Evolutionary conservation across 1,284 basidiomycete species (phyloP).

Genomic region (Microbotryomycetes sp.): DNA sequence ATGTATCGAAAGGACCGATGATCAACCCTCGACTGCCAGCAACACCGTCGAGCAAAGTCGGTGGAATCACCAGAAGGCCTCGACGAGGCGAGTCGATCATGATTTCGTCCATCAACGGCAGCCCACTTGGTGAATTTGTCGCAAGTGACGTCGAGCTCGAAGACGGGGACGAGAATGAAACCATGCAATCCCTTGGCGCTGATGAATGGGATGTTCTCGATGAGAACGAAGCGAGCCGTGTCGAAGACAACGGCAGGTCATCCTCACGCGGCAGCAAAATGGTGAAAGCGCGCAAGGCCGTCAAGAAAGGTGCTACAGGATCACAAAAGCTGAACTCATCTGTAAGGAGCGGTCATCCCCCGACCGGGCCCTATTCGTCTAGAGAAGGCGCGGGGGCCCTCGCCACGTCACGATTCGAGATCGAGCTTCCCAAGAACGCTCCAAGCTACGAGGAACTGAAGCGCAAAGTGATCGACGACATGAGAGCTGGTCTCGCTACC

Average conservation of each 20-base stretch:
- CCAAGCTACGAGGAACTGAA: not conserved
- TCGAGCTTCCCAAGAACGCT: not conserved
- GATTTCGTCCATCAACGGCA: conserved; percentile 16
- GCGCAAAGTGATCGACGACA: not conserved
- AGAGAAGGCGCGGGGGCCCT: not conserved
- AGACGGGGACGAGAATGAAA: not conserved
- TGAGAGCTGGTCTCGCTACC: not conserved
- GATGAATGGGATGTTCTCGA: conserved; percentile 26
- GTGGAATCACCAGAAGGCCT: not conserved
- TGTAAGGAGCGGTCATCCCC: no score
- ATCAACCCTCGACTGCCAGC: not conserved
- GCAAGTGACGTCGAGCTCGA: conserved; percentile 7
- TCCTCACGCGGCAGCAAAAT: not conserved
- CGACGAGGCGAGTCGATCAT: conserved; percentile 24
- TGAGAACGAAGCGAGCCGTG: conserved; percentile 11
- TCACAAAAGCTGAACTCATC: not conserved
- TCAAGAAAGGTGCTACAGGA: not conserved
- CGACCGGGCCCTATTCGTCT: not conserved
- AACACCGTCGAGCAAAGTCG: not conserved
- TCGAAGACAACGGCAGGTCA: conserved; percentile 1
- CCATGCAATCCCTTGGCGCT: conserved; percentile 2
- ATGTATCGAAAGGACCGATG: no score
- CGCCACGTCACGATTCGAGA: not conserved
- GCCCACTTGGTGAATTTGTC: conserved; percentile 23
- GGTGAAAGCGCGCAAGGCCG: not conserved